Conservation (phyloP, 257 asterid genomes). For the Anisodus acutangulus region DNA sequence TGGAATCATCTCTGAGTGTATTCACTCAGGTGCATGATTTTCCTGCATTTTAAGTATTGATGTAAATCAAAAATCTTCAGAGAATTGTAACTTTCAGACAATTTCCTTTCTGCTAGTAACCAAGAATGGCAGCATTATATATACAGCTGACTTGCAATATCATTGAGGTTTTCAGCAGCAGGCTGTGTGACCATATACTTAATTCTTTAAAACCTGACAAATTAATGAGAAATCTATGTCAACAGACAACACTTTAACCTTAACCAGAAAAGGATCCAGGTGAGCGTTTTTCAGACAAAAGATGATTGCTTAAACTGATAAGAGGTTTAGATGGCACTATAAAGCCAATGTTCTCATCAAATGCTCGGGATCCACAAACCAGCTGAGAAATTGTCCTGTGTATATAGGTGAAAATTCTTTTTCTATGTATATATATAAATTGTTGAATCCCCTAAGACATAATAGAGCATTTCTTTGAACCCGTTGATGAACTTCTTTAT, state of each 20-base stretch:
- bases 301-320: background rate
- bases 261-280: background rate
- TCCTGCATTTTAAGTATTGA: slow-evolving; percentile 4
- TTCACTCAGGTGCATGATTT: background rate
- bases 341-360: background rate
- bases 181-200: background rate
- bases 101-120: slow-evolving; percentile 1
- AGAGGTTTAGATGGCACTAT: background rate
- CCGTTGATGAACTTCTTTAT: too few relatives aligned
- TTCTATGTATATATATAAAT: too few relatives aligned
- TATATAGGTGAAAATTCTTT: too few relatives aligned
- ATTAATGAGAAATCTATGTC: background rate
- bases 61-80: background rate
- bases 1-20: background rate
- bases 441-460: too few relatives aligned
- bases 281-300: background rate
- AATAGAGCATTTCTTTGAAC: too few relatives aligned
- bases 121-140: background rate
- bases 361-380: background rate
- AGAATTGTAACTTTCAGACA: background rate
- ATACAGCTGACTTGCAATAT: background rate
- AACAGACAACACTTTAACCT: background rate
- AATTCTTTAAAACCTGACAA: background rate
- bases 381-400: too few relatives aligned
- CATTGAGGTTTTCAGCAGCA: background rate